A percentile compares a stretch with the other conserved stretches of the same genome.
These are phyloP conservation scores for Pulveroboletus sp. DNA, from an alignment of 768 basidiomycete species.

Conservation along the genomic window DNA sequence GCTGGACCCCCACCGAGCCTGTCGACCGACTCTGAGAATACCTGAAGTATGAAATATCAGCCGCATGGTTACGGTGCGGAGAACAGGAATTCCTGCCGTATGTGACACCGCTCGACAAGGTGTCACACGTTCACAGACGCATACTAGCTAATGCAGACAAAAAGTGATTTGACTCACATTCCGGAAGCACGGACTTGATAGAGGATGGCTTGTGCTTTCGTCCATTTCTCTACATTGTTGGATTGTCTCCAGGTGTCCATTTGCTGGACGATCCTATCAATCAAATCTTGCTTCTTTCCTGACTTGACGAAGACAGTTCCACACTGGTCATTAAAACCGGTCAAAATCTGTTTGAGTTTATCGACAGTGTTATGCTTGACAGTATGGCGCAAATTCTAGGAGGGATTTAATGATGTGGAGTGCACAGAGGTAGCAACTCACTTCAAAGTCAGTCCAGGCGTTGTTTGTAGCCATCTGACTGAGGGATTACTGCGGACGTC, in stretches of 20 bases:
- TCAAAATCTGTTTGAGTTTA: slow-evolving; percentile 76
- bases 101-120: slow-evolving; percentile 4
- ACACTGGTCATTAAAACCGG: slow-evolving; percentile 77
- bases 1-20: slow-evolving; percentile 22
- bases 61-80: slow-evolving; percentile 5
- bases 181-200: slow-evolving; percentile 62
- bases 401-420: slow-evolving; percentile 18
- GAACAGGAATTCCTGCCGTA: slow-evolving; percentile 3
- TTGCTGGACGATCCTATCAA: slow-evolving; percentile 62
- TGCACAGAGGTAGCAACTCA: slow-evolving; percentile 31
- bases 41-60: slow-evolving; percentile 21
- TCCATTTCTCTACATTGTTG: slow-evolving; percentile 62
- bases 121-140: slow-evolving; percentile 7
- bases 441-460: slow-evolving; percentile 73
- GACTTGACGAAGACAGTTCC: slow-evolving; percentile 62
- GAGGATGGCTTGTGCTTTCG: slow-evolving; percentile 63
- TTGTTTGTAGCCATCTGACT: slow-evolving; percentile 56
- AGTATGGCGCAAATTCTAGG: slow-evolving; percentile 63
- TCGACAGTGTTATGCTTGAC: slow-evolving; percentile 81
- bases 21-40: slow-evolving; percentile 28
- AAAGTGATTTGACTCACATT: slow-evolving; percentile 49
- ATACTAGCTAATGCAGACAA: slow-evolving; percentile 10
- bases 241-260: slow-evolving; percentile 58
- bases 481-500: slow-evolving; percentile 3
- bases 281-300: slow-evolving; percentile 85